Percentiles rank a stretch among this genome's conserved stretches.
These are phyloP conservation scores for Monosiga brevicollis DNA, from an alignment of 78 protist genomes.

Conservation along the genomic window DNA sequence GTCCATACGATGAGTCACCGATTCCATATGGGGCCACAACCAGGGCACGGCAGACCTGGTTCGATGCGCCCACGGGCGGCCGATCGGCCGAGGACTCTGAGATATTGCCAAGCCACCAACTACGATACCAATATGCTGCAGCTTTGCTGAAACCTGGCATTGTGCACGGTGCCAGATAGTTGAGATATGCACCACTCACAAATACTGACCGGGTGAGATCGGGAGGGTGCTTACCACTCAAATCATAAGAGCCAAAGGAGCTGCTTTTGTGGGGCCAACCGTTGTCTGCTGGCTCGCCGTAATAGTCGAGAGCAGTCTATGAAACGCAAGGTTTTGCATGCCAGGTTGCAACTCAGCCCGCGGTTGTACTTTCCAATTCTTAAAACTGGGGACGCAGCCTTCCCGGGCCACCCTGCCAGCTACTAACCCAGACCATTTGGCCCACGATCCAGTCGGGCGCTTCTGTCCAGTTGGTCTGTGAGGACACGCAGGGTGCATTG, in stretches of 20 bases:
- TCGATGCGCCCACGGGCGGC: not conserved
- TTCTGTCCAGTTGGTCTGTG: slow-evolving; percentile 2
- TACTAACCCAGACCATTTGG: slow-evolving; percentile 26
- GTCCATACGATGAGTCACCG: no score
- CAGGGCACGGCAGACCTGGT: no score
- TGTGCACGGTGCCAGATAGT: no score
- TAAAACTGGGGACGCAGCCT: no score
- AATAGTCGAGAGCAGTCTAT: slow-evolving; percentile 24
- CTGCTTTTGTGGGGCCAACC: not conserved
- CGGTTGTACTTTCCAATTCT: no score
- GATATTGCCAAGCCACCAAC: not conserved
- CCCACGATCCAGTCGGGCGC: not conserved
- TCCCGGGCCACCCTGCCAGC: no score
- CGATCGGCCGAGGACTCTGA: not conserved
- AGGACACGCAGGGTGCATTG: not conserved
- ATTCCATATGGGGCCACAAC: no score
- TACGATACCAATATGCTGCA: slow-evolving; percentile 11
- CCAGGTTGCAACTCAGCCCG: no score
- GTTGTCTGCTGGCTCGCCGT: slow-evolving; percentile 7
- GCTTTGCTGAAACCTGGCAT: slow-evolving; percentile 25
- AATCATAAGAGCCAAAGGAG: slow-evolving; percentile 13
- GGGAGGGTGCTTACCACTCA: no score
- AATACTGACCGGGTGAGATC: no score
- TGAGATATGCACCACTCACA: no score
- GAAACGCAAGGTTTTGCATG: no score